Conservation (phyloP, 2,329 filamentous ascomycete species). For the Paraphoma sp. region DNA sequence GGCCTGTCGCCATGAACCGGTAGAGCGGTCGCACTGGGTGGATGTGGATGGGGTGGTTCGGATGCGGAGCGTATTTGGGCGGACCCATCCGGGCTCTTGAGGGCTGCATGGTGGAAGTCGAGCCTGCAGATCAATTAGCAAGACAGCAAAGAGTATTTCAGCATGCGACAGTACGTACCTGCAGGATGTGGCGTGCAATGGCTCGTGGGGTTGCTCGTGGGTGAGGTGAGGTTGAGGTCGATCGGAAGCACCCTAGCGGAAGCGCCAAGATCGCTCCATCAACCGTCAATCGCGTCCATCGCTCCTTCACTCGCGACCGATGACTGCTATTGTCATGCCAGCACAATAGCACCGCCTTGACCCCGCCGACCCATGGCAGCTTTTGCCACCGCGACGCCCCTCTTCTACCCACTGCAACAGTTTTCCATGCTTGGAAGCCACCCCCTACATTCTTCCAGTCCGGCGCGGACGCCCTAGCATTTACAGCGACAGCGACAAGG, state of each 20-base stretch:
- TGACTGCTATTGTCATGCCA: slow-evolving; percentile 17
- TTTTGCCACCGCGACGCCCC: slow-evolving; percentile 16
- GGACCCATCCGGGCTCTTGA: slow-evolving; percentile 42
- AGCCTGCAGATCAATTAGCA: slow-evolving; percentile 26
- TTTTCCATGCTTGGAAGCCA: slow-evolving; percentile 16
- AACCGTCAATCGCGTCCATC: slow-evolving; percentile 24
- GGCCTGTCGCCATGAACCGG: slow-evolving; percentile 81
- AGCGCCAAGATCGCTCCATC: slow-evolving; percentile 23
- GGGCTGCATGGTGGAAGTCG: slow-evolving; percentile 33
- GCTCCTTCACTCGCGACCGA: slow-evolving; percentile 17
- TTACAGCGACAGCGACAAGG: slow-evolving; percentile 2
- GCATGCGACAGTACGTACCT: slow-evolving; percentile 23
- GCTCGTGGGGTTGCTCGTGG: slow-evolving; percentile 27
- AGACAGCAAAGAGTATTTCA: fast-evolving
- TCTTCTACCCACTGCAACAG: slow-evolving; percentile 7
- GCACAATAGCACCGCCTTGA: slow-evolving; percentile 21
- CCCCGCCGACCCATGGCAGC: slow-evolving; percentile 29
- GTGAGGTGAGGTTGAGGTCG: slow-evolving; percentile 34
- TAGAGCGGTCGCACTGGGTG: slow-evolving; percentile 74
- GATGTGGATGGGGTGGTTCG: slow-evolving; percentile 62
- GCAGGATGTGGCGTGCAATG: slow-evolving; percentile 37
- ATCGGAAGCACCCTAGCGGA: slow-evolving; percentile 21
- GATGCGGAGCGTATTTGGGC: slow-evolving; percentile 47
- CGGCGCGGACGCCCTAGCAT: slow-evolving; percentile 25
- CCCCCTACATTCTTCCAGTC: slow-evolving; percentile 8